Evolutionary conservation across 352 stramenopile species (phyloP).

Genomic region (Pythium dissimile): DNA sequence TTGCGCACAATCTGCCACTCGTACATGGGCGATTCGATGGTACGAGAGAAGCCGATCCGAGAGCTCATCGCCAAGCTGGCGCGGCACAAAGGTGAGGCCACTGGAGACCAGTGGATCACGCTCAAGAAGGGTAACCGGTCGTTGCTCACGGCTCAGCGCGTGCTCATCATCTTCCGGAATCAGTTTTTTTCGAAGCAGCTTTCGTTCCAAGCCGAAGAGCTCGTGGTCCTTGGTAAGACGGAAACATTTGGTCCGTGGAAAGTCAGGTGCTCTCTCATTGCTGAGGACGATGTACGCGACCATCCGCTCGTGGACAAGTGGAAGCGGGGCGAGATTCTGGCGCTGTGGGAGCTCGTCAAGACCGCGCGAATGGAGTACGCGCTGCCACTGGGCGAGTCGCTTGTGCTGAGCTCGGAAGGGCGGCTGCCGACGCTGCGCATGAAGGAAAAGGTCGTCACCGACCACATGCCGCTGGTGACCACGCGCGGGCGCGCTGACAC

Average conservation of each 20-base stretch:
- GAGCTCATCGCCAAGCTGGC: conserved; percentile 75
- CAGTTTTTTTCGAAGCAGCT: conserved; percentile 49
- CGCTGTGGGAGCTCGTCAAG: conserved; percentile 57
- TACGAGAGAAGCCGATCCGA: conserved; percentile 76
- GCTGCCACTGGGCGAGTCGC: conserved; percentile 32
- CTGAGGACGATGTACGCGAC: not conserved
- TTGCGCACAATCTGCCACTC: conserved; percentile 76
- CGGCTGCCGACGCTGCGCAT: conserved; percentile 48
- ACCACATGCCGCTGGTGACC: conserved; percentile 65
- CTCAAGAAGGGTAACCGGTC: conserved; percentile 84
- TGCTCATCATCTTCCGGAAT: conserved; percentile 80
- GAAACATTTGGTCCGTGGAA: conserved; percentile 61
- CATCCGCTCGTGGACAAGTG: conserved; percentile 27
- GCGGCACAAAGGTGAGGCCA: conserved; percentile 34
- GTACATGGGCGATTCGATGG: conserved; percentile 80
- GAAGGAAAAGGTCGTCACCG: conserved; percentile 70
- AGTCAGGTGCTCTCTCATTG: conserved; percentile 31
- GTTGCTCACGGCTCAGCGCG: conserved; percentile 57
- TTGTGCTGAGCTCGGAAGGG: conserved; percentile 58
- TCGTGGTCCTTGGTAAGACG: conserved; percentile 29
- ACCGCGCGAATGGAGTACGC: conserved; percentile 52
- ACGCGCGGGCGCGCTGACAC: conserved; percentile 2
- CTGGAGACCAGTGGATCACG: conserved; percentile 66
- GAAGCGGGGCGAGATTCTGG: conserved; percentile 29
- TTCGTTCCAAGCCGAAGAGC: conserved; percentile 18